Evolutionary conservation across 192 early-diverging fungal species (phyloP).

Genomic region (Chytriomyces hyalinus): DNA sequence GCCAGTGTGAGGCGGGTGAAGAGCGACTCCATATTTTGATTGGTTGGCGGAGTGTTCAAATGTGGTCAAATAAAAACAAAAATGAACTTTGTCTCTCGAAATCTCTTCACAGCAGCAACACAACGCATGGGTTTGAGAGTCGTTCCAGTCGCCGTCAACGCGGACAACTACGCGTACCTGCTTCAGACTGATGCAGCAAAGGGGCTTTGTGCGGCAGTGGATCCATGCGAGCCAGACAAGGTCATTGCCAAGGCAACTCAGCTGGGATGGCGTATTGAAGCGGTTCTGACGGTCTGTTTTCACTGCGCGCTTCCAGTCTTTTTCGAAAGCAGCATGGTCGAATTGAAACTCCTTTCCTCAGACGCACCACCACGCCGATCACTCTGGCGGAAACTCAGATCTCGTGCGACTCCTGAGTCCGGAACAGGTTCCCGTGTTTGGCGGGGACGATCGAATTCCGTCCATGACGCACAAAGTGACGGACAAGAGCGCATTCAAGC

Average conservation of each 20-base stretch:
- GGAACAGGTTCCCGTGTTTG: conserved; percentile 72
- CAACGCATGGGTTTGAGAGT: not conserved
- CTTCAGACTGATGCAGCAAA: conserved; percentile 7
- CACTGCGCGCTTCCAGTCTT: not conserved
- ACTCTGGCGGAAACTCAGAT: conserved; percentile 78
- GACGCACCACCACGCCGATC: conserved; percentile 93
- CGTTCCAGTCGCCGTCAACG: conserved; percentile 31
- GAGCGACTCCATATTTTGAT: not conserved
- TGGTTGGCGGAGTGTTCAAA: not conserved
- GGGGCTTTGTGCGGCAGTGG: conserved; percentile 30
- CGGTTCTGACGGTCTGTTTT: conserved; percentile 27
- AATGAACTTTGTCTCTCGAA: too few relatives aligned
- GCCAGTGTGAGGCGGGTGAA: not conserved
- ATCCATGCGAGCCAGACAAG: conserved; percentile 32
- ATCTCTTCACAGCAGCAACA: not conserved
- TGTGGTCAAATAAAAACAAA: too few relatives aligned
- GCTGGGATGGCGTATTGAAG: conserved; percentile 14
- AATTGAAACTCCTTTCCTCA: conserved; percentile 25
- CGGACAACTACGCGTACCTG: conserved; percentile 40
- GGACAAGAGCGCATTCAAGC: conserved; percentile 73
- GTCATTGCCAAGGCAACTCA: conserved; percentile 8
- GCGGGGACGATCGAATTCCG: conserved; percentile 85
- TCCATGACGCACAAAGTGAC: conserved; percentile 73
- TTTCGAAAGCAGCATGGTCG: too few relatives aligned
- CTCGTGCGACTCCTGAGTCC: conserved; percentile 52